Conservation (phyloP, 2,329 filamentous ascomycete species). For the Pseudonectria foliicola region DNA sequence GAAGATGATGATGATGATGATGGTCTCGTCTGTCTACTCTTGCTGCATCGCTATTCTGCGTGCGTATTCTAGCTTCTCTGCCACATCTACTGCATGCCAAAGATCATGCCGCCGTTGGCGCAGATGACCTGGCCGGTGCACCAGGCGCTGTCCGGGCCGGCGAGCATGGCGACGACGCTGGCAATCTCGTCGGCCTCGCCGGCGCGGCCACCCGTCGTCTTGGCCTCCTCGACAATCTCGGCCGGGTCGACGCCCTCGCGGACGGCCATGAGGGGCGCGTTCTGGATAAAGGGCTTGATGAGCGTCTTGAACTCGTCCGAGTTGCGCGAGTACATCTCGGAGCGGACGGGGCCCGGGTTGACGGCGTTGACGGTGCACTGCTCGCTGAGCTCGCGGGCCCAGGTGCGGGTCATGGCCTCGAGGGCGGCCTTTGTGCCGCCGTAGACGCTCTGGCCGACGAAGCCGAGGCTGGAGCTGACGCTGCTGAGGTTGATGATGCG, state of each 20-base stretch:
- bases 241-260: slow-evolving; percentile 17
- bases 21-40: too few relatives aligned
- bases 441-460: slow-evolving; percentile 45
- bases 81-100: slow-evolving; percentile 19
- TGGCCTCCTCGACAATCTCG: slow-evolving; percentile 21
- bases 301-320: slow-evolving; percentile 21
- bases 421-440: slow-evolving; percentile 47
- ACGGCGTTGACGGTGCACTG: slow-evolving; percentile 45
- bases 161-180: slow-evolving; percentile 18
- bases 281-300: slow-evolving; percentile 23
- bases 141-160: slow-evolving; percentile 20
- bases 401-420: slow-evolving; percentile 49
- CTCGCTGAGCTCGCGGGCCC: slow-evolving; percentile 46
- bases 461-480: slow-evolving; percentile 40
- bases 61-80: slow-evolving; percentile 1
- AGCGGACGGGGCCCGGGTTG: slow-evolving; percentile 48
- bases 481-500: slow-evolving; percentile 48
- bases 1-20: too few relatives aligned
- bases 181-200: slow-evolving; percentile 21
- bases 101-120: slow-evolving; percentile 23
- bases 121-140: slow-evolving; percentile 22
- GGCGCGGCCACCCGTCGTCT: slow-evolving; percentile 18
- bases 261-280: slow-evolving; percentile 20
- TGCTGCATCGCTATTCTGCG: too few relatives aligned
- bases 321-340: slow-evolving; percentile 37